These are phyloP conservation scores for Curvularia sp. DNA, from an alignment of 2,329 filamentous ascomycete genomes.

Conservation along the genomic window DNA sequence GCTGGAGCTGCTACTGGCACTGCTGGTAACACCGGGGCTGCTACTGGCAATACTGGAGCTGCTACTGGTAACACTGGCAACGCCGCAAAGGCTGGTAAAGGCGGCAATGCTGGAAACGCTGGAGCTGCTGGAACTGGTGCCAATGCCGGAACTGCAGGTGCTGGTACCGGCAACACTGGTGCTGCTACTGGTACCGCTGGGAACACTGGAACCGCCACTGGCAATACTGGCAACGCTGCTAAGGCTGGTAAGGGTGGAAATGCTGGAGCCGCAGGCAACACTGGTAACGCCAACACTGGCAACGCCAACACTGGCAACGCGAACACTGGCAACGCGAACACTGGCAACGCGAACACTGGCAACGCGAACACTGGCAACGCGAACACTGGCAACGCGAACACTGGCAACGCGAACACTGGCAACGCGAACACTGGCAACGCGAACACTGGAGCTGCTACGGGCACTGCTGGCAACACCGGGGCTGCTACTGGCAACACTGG, in stretches of 20 bases:
- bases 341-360: constrained; percentile 2
- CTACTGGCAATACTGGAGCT: neutral
- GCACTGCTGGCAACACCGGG: no score
- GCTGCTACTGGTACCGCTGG: neutral
- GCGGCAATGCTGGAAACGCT: neutral
- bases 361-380: neutral
- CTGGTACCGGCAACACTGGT: neutral
- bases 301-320: neutral
- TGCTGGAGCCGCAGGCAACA: neutral
- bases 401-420: no score
- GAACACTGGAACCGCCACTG: neutral
- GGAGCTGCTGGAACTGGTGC: neutral
- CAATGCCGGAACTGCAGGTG: neutral
- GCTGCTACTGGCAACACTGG: no score
- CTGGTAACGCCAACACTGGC: neutral
- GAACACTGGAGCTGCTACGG: no score
- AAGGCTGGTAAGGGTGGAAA: neutral
- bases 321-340: no score
- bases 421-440: no score
- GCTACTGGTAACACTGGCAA: neutral
- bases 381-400: neutral
- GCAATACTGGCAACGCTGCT: neutral
- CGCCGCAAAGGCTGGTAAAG: neutral
- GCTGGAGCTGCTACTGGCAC: constrained; percentile 6
- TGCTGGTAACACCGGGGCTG: neutral